phyloP scores from a whole-genome alignment of 768 basidiomycete species.

The Tricholoma sp. region DNA sequence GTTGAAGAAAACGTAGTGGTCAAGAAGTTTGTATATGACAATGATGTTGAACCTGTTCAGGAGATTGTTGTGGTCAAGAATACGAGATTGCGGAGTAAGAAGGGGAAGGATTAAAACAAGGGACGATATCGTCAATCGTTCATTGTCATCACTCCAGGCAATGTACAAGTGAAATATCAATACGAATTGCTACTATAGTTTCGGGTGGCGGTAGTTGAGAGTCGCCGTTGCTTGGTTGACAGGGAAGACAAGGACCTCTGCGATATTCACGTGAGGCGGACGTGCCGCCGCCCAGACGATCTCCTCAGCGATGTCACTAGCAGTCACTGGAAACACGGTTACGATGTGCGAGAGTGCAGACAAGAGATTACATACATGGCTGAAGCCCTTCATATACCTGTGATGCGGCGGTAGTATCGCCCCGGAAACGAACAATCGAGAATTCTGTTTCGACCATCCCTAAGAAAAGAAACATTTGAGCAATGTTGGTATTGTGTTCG shows the following conservation, averaged over 20 bases:
- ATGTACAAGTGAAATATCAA: slow-evolving; percentile 6
- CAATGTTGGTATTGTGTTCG: slow-evolving; percentile 9
- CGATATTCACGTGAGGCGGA: slow-evolving; percentile 89
- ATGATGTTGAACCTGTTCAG: slow-evolving; percentile 44
- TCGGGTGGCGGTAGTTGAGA: slow-evolving; percentile 51
- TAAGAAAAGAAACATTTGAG: slow-evolving; percentile 15
- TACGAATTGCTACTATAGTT: slow-evolving; percentile 13
- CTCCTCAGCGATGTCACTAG: slow-evolving; percentile 92
- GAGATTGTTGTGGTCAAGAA: slow-evolving; percentile 35
- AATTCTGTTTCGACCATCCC: slow-evolving; percentile 93
- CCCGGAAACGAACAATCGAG: slow-evolving; percentile 85
- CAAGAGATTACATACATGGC: slow-evolving; percentile 57
- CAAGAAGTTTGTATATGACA: slow-evolving; percentile 79
- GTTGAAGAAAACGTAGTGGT: slow-evolving; percentile 63
- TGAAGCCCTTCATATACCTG: slow-evolving; percentile 88
- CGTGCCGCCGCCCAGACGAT: slow-evolving; percentile 95
- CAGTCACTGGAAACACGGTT: slow-evolving; percentile 49
- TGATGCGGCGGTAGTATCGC: slow-evolving; percentile 76
- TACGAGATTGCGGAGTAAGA: slow-evolving; percentile 56
- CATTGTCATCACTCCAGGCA: not conserved
- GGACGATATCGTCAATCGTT: slow-evolving; percentile 13
- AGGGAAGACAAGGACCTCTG: slow-evolving; percentile 73
- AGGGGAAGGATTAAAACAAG: slow-evolving; percentile 29
- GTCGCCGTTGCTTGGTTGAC: slow-evolving; percentile 75
- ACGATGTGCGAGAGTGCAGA: not conserved